phyloP scores from a whole-genome alignment of 441 rosid genomes.

The Croton laevigatus region DNA sequence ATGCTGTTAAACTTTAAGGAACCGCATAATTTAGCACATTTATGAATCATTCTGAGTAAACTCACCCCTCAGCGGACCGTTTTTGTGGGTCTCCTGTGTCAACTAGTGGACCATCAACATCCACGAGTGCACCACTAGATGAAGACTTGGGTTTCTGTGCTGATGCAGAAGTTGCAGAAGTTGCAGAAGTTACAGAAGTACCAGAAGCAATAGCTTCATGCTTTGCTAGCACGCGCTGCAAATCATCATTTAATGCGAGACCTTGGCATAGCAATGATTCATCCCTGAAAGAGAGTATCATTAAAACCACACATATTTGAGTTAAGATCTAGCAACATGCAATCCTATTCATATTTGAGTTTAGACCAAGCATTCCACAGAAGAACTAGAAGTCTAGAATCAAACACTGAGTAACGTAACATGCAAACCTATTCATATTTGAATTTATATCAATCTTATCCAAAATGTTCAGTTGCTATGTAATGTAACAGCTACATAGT shows the following conservation, averaged over 20 bases:
- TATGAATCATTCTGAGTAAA: conserved; percentile 10
- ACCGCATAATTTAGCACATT: neutral
- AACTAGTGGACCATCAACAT: conserved; percentile 63
- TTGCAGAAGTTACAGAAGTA: conserved; percentile 63
- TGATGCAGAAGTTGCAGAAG: conserved; percentile 38
- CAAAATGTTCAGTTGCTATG: neutral
- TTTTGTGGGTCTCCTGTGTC: conserved; percentile 64
- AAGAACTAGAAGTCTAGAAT: too few species aligned
- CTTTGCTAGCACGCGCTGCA: conserved; percentile 88
- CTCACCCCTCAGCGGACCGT: conserved; percentile 52
- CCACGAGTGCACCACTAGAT: conserved; percentile 51
- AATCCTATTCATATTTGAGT: neutral
- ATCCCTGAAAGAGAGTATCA: conserved; percentile 50
- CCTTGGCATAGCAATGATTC: conserved; percentile 92
- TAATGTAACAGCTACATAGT: neutral
- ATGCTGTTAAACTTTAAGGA: neutral
- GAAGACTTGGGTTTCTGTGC: conserved; percentile 51
- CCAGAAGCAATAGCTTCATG: conserved; percentile 87
- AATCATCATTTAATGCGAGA: conserved; percentile 88
- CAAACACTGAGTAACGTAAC: too few species aligned
- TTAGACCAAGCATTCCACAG: neutral
- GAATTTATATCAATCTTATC: neutral
- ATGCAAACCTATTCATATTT: too few species aligned
- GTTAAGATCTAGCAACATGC: neutral
- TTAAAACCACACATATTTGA: neutral